Conservation (phyloP, 805 yeast genomes). For the Saturnispora halmiae region DNA sequence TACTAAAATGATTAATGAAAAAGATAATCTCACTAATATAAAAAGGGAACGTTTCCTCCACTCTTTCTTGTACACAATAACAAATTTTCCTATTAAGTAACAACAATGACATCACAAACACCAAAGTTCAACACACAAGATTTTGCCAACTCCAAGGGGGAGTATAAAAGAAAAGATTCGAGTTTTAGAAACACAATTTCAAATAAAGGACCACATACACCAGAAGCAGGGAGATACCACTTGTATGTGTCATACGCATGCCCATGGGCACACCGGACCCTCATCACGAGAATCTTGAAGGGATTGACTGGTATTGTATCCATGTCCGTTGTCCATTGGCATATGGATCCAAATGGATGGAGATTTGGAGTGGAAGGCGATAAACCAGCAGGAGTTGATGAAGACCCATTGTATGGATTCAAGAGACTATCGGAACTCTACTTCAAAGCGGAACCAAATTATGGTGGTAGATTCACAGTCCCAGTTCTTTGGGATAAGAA, state of each 20-base stretch:
- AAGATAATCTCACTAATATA: neutral
- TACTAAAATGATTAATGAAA: neutral
- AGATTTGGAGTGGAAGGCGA: slow-evolving; percentile 48
- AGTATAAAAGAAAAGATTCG: slow-evolving; percentile 41
- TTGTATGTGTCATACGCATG: slow-evolving; percentile 83
- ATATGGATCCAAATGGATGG: slow-evolving; percentile 86
- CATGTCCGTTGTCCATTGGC: slow-evolving; percentile 83
- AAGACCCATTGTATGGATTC: slow-evolving; percentile 52
- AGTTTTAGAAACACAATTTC: slow-evolving; percentile 56
- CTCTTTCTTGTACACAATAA: too few species aligned
- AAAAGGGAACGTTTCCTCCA: too few species aligned
- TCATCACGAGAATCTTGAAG: slow-evolving; percentile 64
- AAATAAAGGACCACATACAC: slow-evolving; percentile 52
- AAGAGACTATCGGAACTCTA: slow-evolving; percentile 63
- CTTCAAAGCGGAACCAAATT: slow-evolving; percentile 63
- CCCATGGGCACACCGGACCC: slow-evolving; percentile 92
- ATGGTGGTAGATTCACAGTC: slow-evolving; percentile 79
- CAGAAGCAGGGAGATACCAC: slow-evolving; percentile 78
- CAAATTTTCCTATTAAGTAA: neutral
- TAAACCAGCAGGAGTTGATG: slow-evolving; percentile 38
- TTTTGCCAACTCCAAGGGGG: slow-evolving; percentile 45
- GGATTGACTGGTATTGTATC: slow-evolving; percentile 57
- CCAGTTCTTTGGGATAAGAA: slow-evolving; percentile 91
- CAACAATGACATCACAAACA: neutral
- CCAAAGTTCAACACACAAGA: slow-evolving; percentile 23